These are phyloP conservation scores for Botrytis medusae DNA, from an alignment of 2,329 filamentous ascomycete species.

Conservation along the genomic window DNA sequence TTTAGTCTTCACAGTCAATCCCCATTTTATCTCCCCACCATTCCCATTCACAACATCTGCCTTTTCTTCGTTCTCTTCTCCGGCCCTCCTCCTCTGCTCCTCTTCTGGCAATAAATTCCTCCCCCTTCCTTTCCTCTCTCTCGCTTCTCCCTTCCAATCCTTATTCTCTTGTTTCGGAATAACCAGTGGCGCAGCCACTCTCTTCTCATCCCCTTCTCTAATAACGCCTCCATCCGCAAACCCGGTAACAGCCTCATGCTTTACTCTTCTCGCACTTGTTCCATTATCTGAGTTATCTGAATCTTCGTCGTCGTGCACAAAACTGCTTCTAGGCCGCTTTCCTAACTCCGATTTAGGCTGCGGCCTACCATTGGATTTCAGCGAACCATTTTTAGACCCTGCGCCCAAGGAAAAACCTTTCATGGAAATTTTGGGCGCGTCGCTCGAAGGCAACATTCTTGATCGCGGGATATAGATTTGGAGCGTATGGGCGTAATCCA, in stretches of 20 bases:
- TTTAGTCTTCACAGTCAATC: conserved; percentile 49
- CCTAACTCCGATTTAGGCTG: conserved; percentile 38
- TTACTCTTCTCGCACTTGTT: conserved; percentile 34
- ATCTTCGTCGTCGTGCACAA: conserved; percentile 64
- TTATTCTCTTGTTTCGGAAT: conserved; percentile 60
- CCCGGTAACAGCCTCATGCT: conserved; percentile 51
- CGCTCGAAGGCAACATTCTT: conserved; percentile 35
- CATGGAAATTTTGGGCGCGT: conserved; percentile 38
- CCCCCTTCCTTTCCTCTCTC: conserved; percentile 44
- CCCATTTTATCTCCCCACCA: conserved; percentile 45
- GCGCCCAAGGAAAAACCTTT: conserved; percentile 45
- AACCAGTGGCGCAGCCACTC: conserved; percentile 46
- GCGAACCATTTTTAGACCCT: conserved; percentile 33
- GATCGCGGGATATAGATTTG: conserved; percentile 2
- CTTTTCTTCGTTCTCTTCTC: conserved; percentile 33
- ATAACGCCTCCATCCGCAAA: conserved; percentile 51
- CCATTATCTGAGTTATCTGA: conserved; percentile 48
- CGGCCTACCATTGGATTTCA: conserved; percentile 35
- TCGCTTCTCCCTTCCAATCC: conserved; percentile 60
- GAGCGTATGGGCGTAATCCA: background rate
- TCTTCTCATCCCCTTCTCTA: conserved; percentile 38
- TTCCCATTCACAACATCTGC: conserved; percentile 46
- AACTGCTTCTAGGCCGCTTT: conserved; percentile 45
- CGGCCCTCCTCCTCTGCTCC: conserved; percentile 49
- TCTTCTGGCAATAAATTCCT: conserved; percentile 58